These are phyloP conservation scores for Trifolium fragiferum DNA, from an alignment of 306 rosid genomes.

Conservation along the genomic window DNA sequence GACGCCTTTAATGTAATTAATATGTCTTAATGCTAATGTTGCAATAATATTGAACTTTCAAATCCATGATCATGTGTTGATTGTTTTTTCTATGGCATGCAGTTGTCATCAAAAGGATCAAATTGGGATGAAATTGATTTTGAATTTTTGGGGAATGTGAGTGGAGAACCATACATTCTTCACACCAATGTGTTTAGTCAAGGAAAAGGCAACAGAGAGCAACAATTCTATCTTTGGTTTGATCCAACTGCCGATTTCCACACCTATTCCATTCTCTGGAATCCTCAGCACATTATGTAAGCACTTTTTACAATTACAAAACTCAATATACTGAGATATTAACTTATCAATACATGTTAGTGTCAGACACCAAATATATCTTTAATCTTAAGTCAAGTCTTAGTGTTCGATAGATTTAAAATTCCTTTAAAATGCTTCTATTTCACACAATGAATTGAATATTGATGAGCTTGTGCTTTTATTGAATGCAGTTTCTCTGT, in stretches of 20 bases:
- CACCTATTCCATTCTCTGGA: conserved; percentile 74
- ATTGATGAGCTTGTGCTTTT: not conserved
- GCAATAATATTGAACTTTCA: not conserved
- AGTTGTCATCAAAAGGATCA: conserved; percentile 71
- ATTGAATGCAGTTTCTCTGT: conserved; percentile 59
- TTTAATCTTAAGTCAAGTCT: too few species aligned
- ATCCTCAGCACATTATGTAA: conserved; percentile 65
- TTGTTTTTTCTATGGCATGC: not conserved
- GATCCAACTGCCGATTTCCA: conserved; percentile 74
- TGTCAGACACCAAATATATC: not conserved
- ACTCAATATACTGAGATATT: too few species aligned
- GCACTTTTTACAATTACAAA: conserved; percentile 5
- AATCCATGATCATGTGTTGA: not conserved
- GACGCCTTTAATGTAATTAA: too few species aligned
- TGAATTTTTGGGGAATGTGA: conserved; percentile 78
- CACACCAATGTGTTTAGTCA: conserved; percentile 75
- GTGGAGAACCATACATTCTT: conserved; percentile 76
- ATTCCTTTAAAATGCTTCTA: not conserved
- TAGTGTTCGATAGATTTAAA: not conserved
- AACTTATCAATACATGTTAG: too few species aligned
- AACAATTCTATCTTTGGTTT: conserved; percentile 77
- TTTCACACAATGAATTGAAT: not conserved
- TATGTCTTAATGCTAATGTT: not conserved
- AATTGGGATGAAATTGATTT: conserved; percentile 79
- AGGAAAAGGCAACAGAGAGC: conserved; percentile 75